Conservation (phyloP, 345 rosid genomes). For the Eucalyptus cloeziana region DNA sequence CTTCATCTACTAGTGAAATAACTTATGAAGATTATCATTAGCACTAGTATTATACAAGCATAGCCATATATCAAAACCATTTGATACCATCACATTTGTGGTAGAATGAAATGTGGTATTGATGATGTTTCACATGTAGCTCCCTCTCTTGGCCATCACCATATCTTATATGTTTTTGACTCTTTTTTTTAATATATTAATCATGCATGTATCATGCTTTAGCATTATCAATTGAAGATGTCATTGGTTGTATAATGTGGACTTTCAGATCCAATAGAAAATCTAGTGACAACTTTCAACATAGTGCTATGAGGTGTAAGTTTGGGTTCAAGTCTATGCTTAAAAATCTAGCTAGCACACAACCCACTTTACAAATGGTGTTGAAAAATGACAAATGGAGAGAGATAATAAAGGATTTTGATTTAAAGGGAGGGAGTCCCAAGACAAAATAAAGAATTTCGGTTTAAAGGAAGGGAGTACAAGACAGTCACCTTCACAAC, state of each 20-base stretch:
- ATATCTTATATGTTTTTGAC: neutral
- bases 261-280: neutral
- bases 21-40: neutral
- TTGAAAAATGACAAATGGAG: too few relatives aligned
- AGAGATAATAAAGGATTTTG: too few relatives aligned
- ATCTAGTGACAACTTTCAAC: neutral
- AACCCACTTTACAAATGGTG: fast-evolving
- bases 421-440: too few relatives aligned
- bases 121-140: neutral
- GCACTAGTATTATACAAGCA: too few relatives aligned
- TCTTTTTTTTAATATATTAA: too few relatives aligned
- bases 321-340: neutral
- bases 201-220: fast-evolving
- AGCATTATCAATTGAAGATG: neutral
- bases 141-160: neutral
- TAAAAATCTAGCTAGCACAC: too few relatives aligned
- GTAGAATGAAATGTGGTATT: fast-evolving
- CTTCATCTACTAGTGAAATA: fast-evolving
- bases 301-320: neutral
- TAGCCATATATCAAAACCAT: fast-evolving
- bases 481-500: too few relatives aligned
- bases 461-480: too few relatives aligned
- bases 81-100: neutral
- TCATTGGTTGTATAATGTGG: neutral
- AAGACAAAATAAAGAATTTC: too few relatives aligned